Evolutionary conservation across 495 filamentous ascomycete genomes (phyloP).

Genomic region (Neurospora sublineolata): DNA sequence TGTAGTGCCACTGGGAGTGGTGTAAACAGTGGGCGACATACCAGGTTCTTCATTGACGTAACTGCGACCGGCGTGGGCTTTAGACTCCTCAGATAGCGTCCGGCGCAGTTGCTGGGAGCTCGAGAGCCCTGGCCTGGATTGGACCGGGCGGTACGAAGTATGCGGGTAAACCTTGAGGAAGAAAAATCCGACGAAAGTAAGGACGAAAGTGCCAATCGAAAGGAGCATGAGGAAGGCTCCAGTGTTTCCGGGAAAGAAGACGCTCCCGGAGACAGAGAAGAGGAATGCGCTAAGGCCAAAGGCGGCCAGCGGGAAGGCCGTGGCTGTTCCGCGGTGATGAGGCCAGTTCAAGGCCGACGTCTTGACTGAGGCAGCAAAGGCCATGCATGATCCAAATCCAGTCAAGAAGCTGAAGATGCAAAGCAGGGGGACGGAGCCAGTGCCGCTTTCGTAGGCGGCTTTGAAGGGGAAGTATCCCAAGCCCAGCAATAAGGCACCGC

Average conservation of each 20-base stretch:
- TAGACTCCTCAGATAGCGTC: not conserved
- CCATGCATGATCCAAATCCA: conserved; percentile 75
- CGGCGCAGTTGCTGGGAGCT: conserved; percentile 48
- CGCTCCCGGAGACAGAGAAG: conserved; percentile 66
- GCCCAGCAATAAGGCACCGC: conserved; percentile 59
- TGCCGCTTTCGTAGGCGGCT: conserved; percentile 48
- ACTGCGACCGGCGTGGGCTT: not conserved
- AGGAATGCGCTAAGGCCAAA: conserved; percentile 96
- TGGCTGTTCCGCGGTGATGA: conserved; percentile 81
- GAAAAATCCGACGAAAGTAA: conserved; percentile 64
- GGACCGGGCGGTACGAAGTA: conserved; percentile 53
- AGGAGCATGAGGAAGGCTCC: conserved; percentile 69
- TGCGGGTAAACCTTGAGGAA: conserved; percentile 70
- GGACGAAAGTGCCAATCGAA: conserved; percentile 61
- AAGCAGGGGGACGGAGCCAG: conserved; percentile 55
- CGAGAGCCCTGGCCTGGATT: conserved; percentile 41
- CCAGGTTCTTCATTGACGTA: conserved; percentile 28
- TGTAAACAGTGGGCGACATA: not conserved
- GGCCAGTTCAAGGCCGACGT: conserved; percentile 88
- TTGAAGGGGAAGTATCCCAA: conserved; percentile 76
- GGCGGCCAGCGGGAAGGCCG: conserved; percentile 80
- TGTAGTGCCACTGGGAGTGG: not conserved
- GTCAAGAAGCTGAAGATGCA: conserved; percentile 77
- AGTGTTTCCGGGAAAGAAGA: conserved; percentile 78
- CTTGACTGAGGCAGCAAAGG: conserved; percentile 80